Evolutionary conservation across 1,284 basidiomycete genomes (phyloP).

Genomic region (Trametes hirsuta): DNA sequence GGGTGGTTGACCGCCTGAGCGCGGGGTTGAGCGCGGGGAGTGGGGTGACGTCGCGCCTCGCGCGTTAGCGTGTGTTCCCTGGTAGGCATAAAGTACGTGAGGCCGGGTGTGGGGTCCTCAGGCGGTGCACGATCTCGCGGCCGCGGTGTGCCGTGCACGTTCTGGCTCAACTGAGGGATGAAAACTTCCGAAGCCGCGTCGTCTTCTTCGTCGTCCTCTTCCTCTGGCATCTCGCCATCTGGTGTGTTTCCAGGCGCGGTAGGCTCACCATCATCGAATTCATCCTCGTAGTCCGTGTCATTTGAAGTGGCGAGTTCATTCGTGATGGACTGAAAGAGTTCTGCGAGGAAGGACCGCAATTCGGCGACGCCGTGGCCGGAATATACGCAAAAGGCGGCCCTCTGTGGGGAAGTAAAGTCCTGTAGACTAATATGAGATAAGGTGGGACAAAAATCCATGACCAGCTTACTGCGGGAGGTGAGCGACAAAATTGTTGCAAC

Average conservation of each 20-base stretch:
- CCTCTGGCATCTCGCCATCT: conserved; percentile 43
- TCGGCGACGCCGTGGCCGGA: conserved; percentile 90
- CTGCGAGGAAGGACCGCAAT: conserved; percentile 78
- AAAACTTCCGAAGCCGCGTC: conserved; percentile 31
- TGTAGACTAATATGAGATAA: conserved; percentile 34
- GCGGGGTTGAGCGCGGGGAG: conserved; percentile 22
- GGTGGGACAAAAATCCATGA: neutral
- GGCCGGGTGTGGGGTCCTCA: conserved; percentile 5
- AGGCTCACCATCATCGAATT: conserved; percentile 47
- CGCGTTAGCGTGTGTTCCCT: conserved; percentile 28
- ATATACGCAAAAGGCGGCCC: conserved; percentile 96
- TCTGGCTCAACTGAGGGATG: conserved; percentile 23
- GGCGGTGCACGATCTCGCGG: conserved; percentile 7
- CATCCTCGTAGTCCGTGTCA: conserved; percentile 76
- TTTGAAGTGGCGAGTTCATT: conserved; percentile 69
- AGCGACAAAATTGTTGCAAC: conserved; percentile 89
- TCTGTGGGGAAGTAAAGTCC: conserved; percentile 93
- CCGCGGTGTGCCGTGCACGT: conserved; percentile 15
- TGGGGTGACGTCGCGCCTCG: conserved; percentile 27
- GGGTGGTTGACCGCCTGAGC: conserved; percentile 17
- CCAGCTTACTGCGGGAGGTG: conserved; percentile 77
- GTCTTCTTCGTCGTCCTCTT: conserved; percentile 53
- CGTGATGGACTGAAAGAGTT: conserved; percentile 71
- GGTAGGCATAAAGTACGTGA: conserved; percentile 1
- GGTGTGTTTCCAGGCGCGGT: conserved; percentile 15